Conservation (phyloP, 805 yeast genomes). For the Suhomyces sp. region DNA sequence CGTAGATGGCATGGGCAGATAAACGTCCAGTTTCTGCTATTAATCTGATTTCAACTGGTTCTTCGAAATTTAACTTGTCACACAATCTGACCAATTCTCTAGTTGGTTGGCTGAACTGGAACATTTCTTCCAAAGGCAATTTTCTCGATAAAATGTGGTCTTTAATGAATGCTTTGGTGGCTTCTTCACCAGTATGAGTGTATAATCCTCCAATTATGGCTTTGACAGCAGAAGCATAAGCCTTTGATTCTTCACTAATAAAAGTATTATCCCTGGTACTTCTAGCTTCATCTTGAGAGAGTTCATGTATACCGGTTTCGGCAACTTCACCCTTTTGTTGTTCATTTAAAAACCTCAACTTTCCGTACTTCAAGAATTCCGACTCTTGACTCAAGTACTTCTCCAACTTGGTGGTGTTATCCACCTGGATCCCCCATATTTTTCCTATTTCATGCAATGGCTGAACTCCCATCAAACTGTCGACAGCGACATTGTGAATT, state of each 20-base stretch:
- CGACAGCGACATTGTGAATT: conserved; percentile 72
- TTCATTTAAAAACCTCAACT: conserved; percentile 50
- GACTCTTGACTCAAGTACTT: conserved; percentile 70
- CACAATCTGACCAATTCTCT: conserved; percentile 78
- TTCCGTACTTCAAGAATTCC: conserved; percentile 66
- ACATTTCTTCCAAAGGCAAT: conserved; percentile 68
- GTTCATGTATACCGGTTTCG: conserved; percentile 52
- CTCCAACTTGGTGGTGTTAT: conserved; percentile 59
- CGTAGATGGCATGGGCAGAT: conserved; percentile 78
- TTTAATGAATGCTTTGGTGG: conserved; percentile 66
- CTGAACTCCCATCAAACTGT: conserved; percentile 68
- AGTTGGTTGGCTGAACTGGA: conserved; percentile 81
- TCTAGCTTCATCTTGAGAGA: conserved; percentile 25
- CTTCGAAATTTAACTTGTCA: conserved; percentile 67
- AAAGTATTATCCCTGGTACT: conserved; percentile 19
- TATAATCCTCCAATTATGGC: conserved; percentile 82
- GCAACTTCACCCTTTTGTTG: conserved; percentile 25
- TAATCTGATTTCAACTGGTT: conserved; percentile 72
- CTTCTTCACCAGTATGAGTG: conserved; percentile 65
- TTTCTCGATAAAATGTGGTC: conserved; percentile 81
- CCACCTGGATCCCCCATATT: conserved; percentile 88
- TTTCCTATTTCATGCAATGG: conserved; percentile 67
- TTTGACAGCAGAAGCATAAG: conserved; percentile 71
- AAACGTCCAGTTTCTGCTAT: conserved; percentile 92
- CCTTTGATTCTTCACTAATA: conserved; percentile 40